These are phyloP conservation scores for Aspergillus nidulans DNA, from an alignment of 495 filamentous ascomycete genomes.

Conservation along the genomic window DNA sequence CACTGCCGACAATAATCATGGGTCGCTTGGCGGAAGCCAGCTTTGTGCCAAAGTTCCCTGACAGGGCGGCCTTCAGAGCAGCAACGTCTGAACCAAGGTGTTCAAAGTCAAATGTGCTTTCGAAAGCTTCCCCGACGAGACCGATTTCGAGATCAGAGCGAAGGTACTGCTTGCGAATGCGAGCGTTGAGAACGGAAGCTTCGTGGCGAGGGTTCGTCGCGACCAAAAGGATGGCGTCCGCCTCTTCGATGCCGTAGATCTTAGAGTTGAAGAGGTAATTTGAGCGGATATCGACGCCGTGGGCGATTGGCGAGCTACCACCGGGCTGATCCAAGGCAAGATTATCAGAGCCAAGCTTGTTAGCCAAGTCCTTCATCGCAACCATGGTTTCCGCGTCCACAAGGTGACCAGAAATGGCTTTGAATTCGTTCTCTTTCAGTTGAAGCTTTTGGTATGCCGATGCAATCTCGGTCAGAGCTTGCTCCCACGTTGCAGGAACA, in stretches of 20 bases:
- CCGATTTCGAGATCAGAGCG: slow-evolving; percentile 91
- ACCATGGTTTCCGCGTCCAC: slow-evolving; percentile 89
- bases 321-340: slow-evolving; percentile 85
- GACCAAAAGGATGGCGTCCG: slow-evolving; percentile 85
- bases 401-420: slow-evolving; percentile 86
- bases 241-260: slow-evolving; percentile 88
- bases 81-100: slow-evolving; percentile 75
- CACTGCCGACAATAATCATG: slow-evolving; percentile 93
- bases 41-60: slow-evolving; percentile 88
- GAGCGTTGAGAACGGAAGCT: slow-evolving; percentile 89
- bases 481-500: slow-evolving; percentile 87
- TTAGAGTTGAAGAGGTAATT: slow-evolving; percentile 97
- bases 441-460: slow-evolving; percentile 69
- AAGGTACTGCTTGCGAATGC: slow-evolving; percentile 96
- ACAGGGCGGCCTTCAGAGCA: slow-evolving; percentile 75
- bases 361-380: slow-evolving; percentile 93
- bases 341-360: slow-evolving; percentile 94
- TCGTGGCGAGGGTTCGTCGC: slow-evolving; percentile 94
- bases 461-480: slow-evolving; percentile 80
- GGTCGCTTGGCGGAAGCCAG: slow-evolving; percentile 81
- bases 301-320: slow-evolving; percentile 77
- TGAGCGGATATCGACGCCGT: slow-evolving; percentile 88
- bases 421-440: slow-evolving; percentile 88
- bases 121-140: slow-evolving; percentile 84
- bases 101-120: slow-evolving; percentile 89